Evolutionary conservation across 306 rosid species (phyloP).

Genomic region (Ceratonia siliqua): DNA sequence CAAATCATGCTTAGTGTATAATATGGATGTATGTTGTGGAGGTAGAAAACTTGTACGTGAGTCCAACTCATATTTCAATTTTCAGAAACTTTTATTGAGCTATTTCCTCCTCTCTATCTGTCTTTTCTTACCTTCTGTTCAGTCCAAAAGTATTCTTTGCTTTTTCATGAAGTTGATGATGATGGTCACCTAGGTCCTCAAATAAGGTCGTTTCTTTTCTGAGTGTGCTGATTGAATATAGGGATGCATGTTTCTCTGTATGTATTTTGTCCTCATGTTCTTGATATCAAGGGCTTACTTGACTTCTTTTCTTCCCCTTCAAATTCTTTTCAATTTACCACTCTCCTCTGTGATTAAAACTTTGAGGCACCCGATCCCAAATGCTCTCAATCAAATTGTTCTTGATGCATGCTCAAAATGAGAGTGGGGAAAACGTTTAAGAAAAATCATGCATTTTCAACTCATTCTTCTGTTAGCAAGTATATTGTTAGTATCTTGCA

Average conservation of each 20-base stretch:
- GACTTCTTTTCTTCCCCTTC: neutral
- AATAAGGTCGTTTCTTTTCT: conserved; percentile 19
- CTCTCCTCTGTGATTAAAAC: conserved; percentile 2
- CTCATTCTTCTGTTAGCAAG: neutral
- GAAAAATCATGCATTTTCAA: neutral
- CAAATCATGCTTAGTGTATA: neutral
- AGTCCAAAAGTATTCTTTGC: too few species aligned
- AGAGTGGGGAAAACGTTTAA: neutral
- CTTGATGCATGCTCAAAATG: neutral
- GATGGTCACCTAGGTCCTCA: conserved; percentile 24
- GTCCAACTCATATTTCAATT: conserved; percentile 26
- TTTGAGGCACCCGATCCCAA: neutral
- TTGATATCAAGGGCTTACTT: conserved; percentile 1
- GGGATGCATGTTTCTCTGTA: conserved; percentile 31
- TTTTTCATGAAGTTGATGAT: conserved; percentile 30
- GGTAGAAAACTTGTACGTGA: neutral
- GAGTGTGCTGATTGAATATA: neutral
- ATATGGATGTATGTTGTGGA: neutral
- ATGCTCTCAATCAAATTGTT: neutral
- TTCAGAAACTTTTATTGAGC: neutral
- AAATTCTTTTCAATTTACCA: neutral
- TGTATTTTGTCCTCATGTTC: neutral
- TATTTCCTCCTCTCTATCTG: neutral
- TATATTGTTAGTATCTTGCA: neutral
- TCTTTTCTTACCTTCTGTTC: too few species aligned